phyloP scores from a whole-genome alignment of 805 yeast species.

The Cephaloascus fragrans region DNA sequence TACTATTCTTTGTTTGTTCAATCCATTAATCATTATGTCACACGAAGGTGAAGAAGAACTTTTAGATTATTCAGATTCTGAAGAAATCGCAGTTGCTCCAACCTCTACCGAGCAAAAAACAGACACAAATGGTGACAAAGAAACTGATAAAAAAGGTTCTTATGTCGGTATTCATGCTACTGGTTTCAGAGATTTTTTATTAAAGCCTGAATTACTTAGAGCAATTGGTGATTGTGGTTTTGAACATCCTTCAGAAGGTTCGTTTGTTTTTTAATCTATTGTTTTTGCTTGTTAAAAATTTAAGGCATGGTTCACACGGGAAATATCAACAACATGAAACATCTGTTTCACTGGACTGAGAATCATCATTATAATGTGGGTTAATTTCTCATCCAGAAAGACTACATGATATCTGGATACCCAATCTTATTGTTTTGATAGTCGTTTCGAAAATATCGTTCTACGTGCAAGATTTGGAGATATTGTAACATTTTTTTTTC shows the following conservation, averaged over 20 bases:
- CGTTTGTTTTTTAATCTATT: constrained; percentile 26
- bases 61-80: constrained; percentile 97
- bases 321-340: too few species aligned
- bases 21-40: constrained; percentile 49
- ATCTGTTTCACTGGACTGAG: too few species aligned
- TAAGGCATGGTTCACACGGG: not conserved
- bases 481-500: too few species aligned
- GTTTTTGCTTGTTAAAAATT: not conserved
- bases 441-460: too few species aligned
- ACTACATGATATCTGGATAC: too few species aligned
- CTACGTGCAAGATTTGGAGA: too few species aligned
- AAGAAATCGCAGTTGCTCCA: constrained; percentile 77
- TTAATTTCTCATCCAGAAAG: too few species aligned
- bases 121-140: constrained; percentile 41
- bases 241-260: constrained; percentile 98
- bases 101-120: constrained; percentile 24
- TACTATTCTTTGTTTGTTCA: too few species aligned
- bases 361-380: too few species aligned
- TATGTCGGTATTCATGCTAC: constrained; percentile 98
- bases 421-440: too few species aligned
- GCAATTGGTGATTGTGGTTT: constrained; percentile 99
- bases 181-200: constrained; percentile 93
- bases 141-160: constrained; percentile 85
- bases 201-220: constrained; percentile 93
- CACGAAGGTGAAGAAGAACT: constrained; percentile 99